Base-by-base conservation (phyloP, 805 yeast species). In the Nakazawaea anatomiae region DNA sequence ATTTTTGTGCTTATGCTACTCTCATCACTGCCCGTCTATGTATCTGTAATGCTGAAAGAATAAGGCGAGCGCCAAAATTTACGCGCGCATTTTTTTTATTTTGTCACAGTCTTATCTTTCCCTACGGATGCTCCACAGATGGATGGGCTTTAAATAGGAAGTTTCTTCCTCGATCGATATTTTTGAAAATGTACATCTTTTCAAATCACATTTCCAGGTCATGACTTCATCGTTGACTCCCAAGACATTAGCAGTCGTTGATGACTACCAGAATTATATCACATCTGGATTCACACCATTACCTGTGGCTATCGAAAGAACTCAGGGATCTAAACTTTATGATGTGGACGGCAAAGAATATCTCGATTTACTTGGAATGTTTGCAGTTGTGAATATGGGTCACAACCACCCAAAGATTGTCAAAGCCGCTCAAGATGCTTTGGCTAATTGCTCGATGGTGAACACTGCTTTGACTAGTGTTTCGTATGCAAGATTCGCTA, bases 361-460 rank as follows among this genome's bases (percentile, higher is more conserved):
- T 49, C 56, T 62, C 30, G 66, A 62, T 49, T 60, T 62, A 27
- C 50, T 60, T 30, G 62, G 63, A 2, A 57, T 61, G 52, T 62
- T 59, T 53, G 65, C 64, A 9, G 66, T 60, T 18, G 59, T 54
- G n/a, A 62, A 62, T 48, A 61, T 61, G 66, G 66, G 66, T 5
- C 66, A 62, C 42, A 45, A 57, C 4, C 64, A 62, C 48, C 65
- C 66, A 4, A 61, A 60, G 46, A 62, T 62, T 34, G 60, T 60
- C 10, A 56, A 57, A 25, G 66, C 66, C 4, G 55, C 61, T 11
- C 54, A 57, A 35, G 55, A 58, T 10, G 64, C 64, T 9, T 46
- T 57, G 18, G 49, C 54, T 31, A 52, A 53, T 6, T 51, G 60
- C 28, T 54, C 62, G 3, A 40, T 61, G 49, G 55, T 57, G 8